A percentile compares a stretch with the other conserved stretches of the same genome.
These are phyloP conservation scores for Thelonectria olida DNA, from an alignment of 2,329 filamentous ascomycete species.

Conservation along the genomic window DNA sequence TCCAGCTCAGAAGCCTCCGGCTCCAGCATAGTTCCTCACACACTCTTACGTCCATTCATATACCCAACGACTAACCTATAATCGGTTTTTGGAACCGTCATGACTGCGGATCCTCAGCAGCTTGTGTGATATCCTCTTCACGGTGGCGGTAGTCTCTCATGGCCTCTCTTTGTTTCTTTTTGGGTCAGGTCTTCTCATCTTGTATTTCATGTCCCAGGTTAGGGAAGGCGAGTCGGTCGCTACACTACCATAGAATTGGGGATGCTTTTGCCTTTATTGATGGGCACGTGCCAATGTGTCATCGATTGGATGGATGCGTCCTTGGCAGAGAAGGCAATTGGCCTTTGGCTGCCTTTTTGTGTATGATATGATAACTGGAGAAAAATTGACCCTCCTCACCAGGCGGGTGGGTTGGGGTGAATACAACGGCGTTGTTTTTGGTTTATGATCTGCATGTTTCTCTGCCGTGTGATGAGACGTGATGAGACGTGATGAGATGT, in stretches of 20 bases:
- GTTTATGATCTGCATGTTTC: background rate
- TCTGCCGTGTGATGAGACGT: background rate
- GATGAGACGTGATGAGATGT: background rate
- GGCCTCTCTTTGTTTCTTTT: constrained; percentile 1
- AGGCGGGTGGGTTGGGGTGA: constrained; percentile 3
- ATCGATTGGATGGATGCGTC: constrained; percentile 19
- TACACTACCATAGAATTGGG: constrained; percentile 18
- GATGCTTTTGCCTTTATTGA: background rate
- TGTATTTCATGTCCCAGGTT: constrained; percentile 19
- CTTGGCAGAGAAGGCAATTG: background rate
- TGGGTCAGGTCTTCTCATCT: constrained; percentile 14
- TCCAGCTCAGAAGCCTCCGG: background rate
- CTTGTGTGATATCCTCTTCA: background rate
- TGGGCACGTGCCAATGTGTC: background rate
- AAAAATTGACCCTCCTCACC: background rate
- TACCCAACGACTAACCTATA: background rate
- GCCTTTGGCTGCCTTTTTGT: constrained; percentile 7
- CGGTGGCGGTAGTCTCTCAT: background rate
- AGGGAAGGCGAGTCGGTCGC: constrained; percentile 22
- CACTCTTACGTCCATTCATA: background rate
- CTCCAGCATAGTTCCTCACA: background rate
- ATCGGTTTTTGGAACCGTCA: constrained; percentile 4
- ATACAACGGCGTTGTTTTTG: constrained; percentile 13
- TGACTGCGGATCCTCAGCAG: background rate
- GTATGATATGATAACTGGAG: constrained; percentile 18